These are phyloP conservation scores for Pezicula neosporulosa DNA, from an alignment of 2,329 filamentous ascomycete species.

Conservation along the genomic window DNA sequence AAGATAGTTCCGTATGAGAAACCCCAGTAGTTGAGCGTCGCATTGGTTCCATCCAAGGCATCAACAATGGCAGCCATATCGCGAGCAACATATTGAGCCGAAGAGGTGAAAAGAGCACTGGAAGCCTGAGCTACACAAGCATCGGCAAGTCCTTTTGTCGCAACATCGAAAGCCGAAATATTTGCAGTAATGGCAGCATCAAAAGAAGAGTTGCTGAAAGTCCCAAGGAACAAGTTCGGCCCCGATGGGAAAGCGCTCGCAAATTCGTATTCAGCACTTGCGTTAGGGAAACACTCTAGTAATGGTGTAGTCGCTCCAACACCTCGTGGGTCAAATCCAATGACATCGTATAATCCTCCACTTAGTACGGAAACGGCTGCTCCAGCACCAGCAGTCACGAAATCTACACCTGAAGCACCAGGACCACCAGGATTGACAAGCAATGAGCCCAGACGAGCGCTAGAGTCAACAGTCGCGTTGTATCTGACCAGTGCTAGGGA, in stretches of 20 bases:
- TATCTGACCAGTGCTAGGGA: neutral
- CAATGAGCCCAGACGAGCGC: neutral
- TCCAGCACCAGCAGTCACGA: constrained; percentile 5
- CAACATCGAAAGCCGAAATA: constrained; percentile 5
- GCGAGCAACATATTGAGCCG: constrained; percentile 12
- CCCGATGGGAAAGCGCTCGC: constrained; percentile 4
- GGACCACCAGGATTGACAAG: constrained; percentile 7
- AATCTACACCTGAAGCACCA: constrained; percentile 5
- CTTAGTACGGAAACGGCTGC: constrained; percentile 5
- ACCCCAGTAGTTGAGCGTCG: constrained; percentile 35
- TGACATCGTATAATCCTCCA: constrained; percentile 14
- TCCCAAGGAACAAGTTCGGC: constrained; percentile 12
- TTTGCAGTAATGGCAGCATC: neutral
- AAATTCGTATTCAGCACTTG: constrained; percentile 10
- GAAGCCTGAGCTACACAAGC: constrained; percentile 12
- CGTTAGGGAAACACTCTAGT: constrained; percentile 10
- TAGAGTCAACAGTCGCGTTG: neutral
- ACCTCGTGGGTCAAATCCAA: constrained; percentile 15
- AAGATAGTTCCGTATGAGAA: constrained; percentile 44
- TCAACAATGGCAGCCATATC: constrained; percentile 15
- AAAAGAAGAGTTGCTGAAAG: constrained; percentile 8
- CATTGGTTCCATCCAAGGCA: neutral
- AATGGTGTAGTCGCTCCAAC: constrained; percentile 7
- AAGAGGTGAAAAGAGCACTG: constrained; percentile 12
- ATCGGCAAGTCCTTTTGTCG: constrained; percentile 5